These are phyloP conservation scores for Lipomyces yamadae DNA, from an alignment of 805 yeast genomes.

Conservation along the genomic window DNA sequence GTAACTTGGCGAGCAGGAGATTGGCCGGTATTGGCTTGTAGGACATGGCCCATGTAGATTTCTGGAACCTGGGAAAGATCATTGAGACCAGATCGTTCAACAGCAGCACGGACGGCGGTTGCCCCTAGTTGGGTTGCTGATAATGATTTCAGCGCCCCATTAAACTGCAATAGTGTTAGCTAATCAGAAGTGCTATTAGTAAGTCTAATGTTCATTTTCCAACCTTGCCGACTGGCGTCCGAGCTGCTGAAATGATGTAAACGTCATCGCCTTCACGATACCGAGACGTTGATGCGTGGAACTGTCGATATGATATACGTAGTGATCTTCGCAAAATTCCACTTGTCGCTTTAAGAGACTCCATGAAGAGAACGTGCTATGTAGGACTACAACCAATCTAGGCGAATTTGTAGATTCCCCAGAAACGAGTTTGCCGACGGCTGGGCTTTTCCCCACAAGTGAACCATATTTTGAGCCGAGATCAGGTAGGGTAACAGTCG, in stretches of 20 bases:
- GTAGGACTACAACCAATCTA: too few species aligned
- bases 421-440: too few species aligned
- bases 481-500: too few species aligned
- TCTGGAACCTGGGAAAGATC: conserved; percentile 64
- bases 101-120: conserved; percentile 83
- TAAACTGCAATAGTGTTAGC: conserved; percentile 52
- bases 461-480: too few species aligned
- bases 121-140: conserved; percentile 82
- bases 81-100: conserved; percentile 71
- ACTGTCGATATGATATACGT: not conserved
- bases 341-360: not conserved
- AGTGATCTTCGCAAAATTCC: not conserved
- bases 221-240: conserved; percentile 89
- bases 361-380: not conserved
- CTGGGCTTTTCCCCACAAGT: too few species aligned
- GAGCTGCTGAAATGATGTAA: conserved; percentile 82
- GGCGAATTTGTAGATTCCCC: too few species aligned
- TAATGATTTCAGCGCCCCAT: conserved; percentile 74
- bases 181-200: not conserved
- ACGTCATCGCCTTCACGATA: conserved; percentile 49
- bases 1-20: conserved; percentile 99
- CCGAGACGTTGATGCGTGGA: not conserved
- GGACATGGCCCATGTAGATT: conserved; percentile 88
- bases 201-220: not conserved
- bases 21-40: conserved; percentile 93